phyloP scores from a whole-genome alignment of 108 stramenopile genomes.

The Thalassiosira profunda region DNA sequence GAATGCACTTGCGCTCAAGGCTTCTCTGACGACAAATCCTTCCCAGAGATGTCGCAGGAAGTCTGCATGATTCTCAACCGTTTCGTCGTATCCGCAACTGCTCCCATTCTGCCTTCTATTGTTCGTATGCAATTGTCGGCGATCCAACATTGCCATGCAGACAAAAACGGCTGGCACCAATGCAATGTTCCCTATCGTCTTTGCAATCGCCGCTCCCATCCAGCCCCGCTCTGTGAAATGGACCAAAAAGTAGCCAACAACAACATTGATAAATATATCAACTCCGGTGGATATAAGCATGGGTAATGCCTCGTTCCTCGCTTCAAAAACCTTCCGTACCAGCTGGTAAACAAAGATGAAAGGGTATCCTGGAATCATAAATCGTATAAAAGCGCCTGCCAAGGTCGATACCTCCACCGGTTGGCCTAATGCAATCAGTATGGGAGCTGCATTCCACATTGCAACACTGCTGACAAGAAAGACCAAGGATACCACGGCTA shows the following conservation, averaged over 20 bases:
- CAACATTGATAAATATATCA: conserved; percentile 30
- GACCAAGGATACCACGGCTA: conserved; percentile 17
- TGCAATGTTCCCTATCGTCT: conserved; percentile 20
- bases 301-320: conserved; percentile 43
- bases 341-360: conserved; percentile 38
- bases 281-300: conserved; percentile 34
- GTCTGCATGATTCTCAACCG: not conserved
- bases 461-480: conserved; percentile 8
- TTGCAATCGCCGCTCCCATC: conserved; percentile 50
- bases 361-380: conserved; percentile 41
- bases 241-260: conserved; percentile 42
- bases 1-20: conserved; percentile 17
- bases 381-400: conserved; percentile 28
- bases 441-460: conserved; percentile 16
- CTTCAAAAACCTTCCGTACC: conserved; percentile 37
- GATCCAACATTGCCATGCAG: conserved; percentile 37
- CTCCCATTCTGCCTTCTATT: conserved; percentile 1
- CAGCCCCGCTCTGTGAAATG: conserved; percentile 37
- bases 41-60: conserved; percentile 31
- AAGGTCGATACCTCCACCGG: conserved; percentile 15
- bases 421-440: conserved; percentile 23
- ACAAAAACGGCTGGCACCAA: conserved; percentile 25
- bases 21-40: conserved; percentile 31
- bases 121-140: not conserved
- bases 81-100: not conserved